phyloP scores from a whole-genome alignment of 371 early-diverging fungal genomes.

The Chytridiales sp. region DNA sequence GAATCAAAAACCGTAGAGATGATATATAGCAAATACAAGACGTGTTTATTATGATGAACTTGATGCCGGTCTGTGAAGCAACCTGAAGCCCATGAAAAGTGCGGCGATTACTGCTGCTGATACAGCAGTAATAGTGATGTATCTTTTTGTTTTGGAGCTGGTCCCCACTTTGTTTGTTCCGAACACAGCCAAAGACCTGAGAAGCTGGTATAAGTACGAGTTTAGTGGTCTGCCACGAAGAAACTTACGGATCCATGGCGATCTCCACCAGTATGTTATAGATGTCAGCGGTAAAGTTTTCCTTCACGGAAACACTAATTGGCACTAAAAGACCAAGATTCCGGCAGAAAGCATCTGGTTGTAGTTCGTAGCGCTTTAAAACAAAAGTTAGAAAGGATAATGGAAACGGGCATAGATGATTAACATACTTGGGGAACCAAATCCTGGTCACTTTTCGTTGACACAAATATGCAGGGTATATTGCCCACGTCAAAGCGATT shows the following conservation, averaged over 20 bases:
- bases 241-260: constrained; percentile 78
- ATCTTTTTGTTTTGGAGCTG: constrained; percentile 1
- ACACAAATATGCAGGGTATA: constrained; percentile 86
- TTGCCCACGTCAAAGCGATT: constrained; percentile 78
- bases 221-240: not conserved
- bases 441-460: constrained; percentile 91
- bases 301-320: constrained; percentile 83
- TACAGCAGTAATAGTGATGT: constrained; percentile 26
- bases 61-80: constrained; percentile 18
- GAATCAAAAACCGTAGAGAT: too few species aligned
- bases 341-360: constrained; percentile 92
- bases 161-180: not conserved
- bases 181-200: constrained; percentile 6
- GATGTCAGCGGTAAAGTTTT: constrained; percentile 80
- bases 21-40: too few species aligned
- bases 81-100: constrained; percentile 17
- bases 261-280: constrained; percentile 81
- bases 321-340: constrained; percentile 81
- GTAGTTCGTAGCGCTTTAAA: constrained; percentile 67
- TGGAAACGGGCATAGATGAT: too few species aligned
- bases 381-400: not conserved
- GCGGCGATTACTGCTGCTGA: constrained; percentile 27
- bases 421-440: constrained; percentile 68
- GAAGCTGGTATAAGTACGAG: not conserved
- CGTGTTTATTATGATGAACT: not conserved